phyloP scores from a whole-genome alignment of 768 basidiomycete genomes.

The Amyloporia xantha region DNA sequence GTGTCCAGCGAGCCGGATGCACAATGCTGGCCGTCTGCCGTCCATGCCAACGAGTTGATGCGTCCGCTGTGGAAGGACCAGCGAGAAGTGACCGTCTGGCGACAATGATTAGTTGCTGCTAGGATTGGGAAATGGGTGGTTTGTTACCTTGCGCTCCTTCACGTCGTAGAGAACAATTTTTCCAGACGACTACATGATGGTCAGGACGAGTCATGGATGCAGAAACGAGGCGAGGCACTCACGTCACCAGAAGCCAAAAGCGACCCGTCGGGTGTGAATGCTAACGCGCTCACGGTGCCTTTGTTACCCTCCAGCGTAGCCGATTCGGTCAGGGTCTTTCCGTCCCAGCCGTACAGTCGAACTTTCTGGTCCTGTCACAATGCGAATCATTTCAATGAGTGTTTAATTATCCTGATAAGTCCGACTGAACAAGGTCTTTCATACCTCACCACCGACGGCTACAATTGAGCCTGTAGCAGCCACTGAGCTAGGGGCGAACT shows the following conservation, averaged over 20 bases:
- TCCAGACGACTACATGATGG: slow-evolving; percentile 56
- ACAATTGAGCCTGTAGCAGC: slow-evolving; percentile 46
- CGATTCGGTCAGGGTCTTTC: slow-evolving; percentile 49
- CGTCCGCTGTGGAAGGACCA: slow-evolving; percentile 88
- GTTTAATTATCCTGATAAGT: neutral
- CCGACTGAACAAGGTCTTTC: slow-evolving; percentile 17
- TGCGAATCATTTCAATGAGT: neutral
- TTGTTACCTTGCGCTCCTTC: slow-evolving; percentile 54
- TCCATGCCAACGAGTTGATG: slow-evolving; percentile 74
- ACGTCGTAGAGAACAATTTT: slow-evolving; percentile 77
- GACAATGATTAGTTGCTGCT: neutral
- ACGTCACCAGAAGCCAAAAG: slow-evolving; percentile 84
- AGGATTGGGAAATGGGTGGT: slow-evolving; percentile 7
- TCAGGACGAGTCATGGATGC: neutral
- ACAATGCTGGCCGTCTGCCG: slow-evolving; percentile 64
- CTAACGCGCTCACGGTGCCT: slow-evolving; percentile 63
- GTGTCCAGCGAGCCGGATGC: slow-evolving; percentile 93
- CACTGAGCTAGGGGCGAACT: slow-evolving; percentile 50
- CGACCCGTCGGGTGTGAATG: slow-evolving; percentile 74
- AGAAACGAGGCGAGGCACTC: slow-evolving; percentile 26
- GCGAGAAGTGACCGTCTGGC: slow-evolving; percentile 57
- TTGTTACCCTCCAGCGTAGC: slow-evolving; percentile 60
- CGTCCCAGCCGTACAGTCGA: slow-evolving; percentile 67
- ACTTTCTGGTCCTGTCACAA: slow-evolving; percentile 62
- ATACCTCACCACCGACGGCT: slow-evolving; percentile 71